These are phyloP conservation scores for Tulasnella sp. DNA, from an alignment of 768 basidiomycete species.

Conservation along the genomic window DNA sequence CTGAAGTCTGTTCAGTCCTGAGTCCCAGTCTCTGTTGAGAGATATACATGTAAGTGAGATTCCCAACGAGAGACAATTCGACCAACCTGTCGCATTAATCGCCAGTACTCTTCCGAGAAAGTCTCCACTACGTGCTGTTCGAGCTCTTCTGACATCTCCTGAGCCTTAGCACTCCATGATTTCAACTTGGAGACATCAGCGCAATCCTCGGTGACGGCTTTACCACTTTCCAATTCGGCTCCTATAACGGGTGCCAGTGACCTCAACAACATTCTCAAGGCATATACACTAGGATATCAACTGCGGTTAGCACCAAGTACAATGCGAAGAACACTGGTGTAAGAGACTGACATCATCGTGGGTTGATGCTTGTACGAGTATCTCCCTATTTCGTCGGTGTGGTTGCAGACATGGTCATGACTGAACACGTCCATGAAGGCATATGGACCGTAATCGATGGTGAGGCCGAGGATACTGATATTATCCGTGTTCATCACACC, in stretches of 20 bases:
- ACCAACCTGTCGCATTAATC: slow-evolving; percentile 55
- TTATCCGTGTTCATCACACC: slow-evolving; percentile 98
- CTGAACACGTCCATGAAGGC: slow-evolving; percentile 95
- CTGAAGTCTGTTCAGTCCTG: slow-evolving; percentile 38
- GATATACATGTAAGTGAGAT: not conserved
- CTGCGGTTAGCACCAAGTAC: not conserved
- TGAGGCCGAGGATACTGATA: slow-evolving; percentile 37
- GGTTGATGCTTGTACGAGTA: slow-evolving; percentile 73
- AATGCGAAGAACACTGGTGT: not conserved
- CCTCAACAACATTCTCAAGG: slow-evolving; percentile 61
- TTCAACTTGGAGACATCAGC: slow-evolving; percentile 45
- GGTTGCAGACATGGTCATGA: slow-evolving; percentile 77
- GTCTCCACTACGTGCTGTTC: slow-evolving; percentile 47
- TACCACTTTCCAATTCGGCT: slow-evolving; percentile 51
- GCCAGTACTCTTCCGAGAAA: slow-evolving; percentile 51
- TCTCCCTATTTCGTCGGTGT: slow-evolving; percentile 63
- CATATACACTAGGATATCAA: slow-evolving; percentile 44
- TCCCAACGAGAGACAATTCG: not conserved
- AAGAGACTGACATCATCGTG: slow-evolving; percentile 52
- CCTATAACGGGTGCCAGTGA: slow-evolving; percentile 79
- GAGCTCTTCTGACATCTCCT: slow-evolving; percentile 45
- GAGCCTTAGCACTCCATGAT: slow-evolving; percentile 49
- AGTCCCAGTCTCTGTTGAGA: slow-evolving; percentile 60
- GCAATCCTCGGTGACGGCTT: slow-evolving; percentile 47
- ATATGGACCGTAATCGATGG: slow-evolving; percentile 58